Evolutionary conservation across 2,329 filamentous ascomycete species (phyloP), one percentile per base, ranked within the genome.

Genomic region (Diaporthe velutina): DNA sequence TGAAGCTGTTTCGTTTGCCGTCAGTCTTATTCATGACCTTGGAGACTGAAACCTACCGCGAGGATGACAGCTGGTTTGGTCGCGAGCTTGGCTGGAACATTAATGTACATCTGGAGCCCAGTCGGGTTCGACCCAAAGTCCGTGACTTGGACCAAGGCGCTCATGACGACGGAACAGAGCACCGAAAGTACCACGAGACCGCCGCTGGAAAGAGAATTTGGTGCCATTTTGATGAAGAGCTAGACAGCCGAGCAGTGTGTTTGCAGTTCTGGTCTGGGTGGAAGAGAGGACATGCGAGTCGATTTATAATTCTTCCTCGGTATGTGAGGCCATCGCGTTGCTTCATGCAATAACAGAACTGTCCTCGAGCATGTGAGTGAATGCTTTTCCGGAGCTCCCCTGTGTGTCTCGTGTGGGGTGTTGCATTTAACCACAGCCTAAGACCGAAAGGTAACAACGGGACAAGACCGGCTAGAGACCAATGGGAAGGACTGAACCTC

Each of bases 11-110:
- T 28, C 25, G 17, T 17, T 45, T 2, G 48, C 28, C 6, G 22
- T 75, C 25, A 67, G 70, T 17, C n/a, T 2, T 12, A 3, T n/a
- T 25, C 22, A 7, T 17, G 54, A 22, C 5, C 5, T 25, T 22
- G 3, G 40, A 30, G 25, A 30, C 45, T 25, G 38, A 9, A 52
- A 42, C 78, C 71, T 78, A 79, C 82, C 3, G 84, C 87, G 19
- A 88, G 84, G 10, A 88, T 82, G 58, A 88, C 81, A 19, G 83
- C 83, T 0, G 87, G 87, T n/a, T 83, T 85, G 8, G 81, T 71
- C 17, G 79, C 78, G 10, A 83, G 74, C 45, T 77, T 80, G 76
- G 81, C 80, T 3, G 81, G 81, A 13, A 81, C 80, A 57, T 82
- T 81, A 60, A 87, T 85, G 80, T 83, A 86, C 81, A 88, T 85